Percentiles rank a stretch among this genome's conserved stretches.
These are phyloP conservation scores for Termitomyces sp. DNA, from an alignment of 1,284 basidiomycete genomes.

Conservation along the genomic window DNA sequence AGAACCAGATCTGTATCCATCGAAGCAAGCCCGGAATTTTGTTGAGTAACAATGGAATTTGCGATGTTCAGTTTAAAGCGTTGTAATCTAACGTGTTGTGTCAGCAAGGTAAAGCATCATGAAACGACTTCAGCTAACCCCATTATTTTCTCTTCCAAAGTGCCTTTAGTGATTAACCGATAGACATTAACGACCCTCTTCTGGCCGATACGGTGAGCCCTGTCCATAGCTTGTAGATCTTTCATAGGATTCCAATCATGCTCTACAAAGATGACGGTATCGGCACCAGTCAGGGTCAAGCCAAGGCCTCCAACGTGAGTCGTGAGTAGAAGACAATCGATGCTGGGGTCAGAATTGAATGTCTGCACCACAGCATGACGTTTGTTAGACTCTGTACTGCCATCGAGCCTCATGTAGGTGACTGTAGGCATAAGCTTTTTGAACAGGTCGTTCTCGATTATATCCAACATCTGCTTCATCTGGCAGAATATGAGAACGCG, in stretches of 20 bases:
- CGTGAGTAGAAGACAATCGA: slow-evolving; percentile 93
- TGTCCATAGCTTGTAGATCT: slow-evolving; percentile 99
- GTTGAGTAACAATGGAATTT: slow-evolving; percentile 94
- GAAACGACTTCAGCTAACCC: slow-evolving; percentile 54
- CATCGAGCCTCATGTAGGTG: slow-evolving; percentile 98
- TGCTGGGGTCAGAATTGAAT: slow-evolving; percentile 96
- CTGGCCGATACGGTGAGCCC: slow-evolving; percentile 96
- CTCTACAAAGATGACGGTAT: slow-evolving; percentile 99
- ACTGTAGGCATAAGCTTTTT: slow-evolving; percentile 90
- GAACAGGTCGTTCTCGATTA: slow-evolving; percentile 95
- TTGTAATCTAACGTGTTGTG: slow-evolving; percentile 62
- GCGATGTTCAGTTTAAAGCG: slow-evolving; percentile 99
- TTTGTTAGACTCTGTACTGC: slow-evolving; percentile 82
- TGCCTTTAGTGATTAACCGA: slow-evolving; percentile 94
- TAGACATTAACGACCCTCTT: slow-evolving; percentile 99
- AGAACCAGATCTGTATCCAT: slow-evolving; percentile 98
- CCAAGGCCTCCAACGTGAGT: slow-evolving; percentile 97
- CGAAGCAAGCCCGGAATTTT: slow-evolving; percentile 88
- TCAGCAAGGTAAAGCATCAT: slow-evolving; percentile 1
- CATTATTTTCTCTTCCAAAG: slow-evolving; percentile 99
- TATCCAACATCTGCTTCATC: slow-evolving; percentile 98
- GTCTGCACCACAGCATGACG: slow-evolving; percentile 96
- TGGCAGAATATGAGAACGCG: slow-evolving; percentile 99
- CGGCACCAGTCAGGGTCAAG: slow-evolving; percentile 94
- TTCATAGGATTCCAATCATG: slow-evolving; percentile 99